Conservation (phyloP, 2,329 filamentous ascomycete species). For the Alternaria sp. region DNA sequence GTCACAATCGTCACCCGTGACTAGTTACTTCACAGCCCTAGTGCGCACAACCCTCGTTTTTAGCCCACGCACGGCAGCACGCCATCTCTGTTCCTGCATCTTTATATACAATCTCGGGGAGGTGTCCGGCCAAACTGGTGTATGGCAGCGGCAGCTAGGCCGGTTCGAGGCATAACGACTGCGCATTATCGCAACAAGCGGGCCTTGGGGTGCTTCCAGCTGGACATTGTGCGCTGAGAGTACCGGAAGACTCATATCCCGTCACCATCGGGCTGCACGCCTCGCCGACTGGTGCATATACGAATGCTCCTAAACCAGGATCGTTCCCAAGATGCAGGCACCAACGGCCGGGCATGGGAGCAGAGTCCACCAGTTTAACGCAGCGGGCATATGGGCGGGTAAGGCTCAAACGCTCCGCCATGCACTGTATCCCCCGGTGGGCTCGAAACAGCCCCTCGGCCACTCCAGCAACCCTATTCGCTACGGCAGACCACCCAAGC, state of each 20-base stretch:
- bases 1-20: background rate
- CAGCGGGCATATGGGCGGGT: constrained; percentile 23
- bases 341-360: constrained; percentile 23
- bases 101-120: constrained; percentile 27
- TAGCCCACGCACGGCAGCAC: constrained; percentile 13
- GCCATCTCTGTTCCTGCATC: constrained; percentile 24
- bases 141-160: constrained; percentile 38
- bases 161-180: constrained; percentile 25
- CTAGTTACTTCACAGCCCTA: constrained; percentile 4
- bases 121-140: constrained; percentile 24
- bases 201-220: constrained; percentile 23
- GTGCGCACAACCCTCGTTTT: constrained; percentile 6
- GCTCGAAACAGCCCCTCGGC: constrained; percentile 10
- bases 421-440: constrained; percentile 35
- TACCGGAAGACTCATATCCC: constrained; percentile 12
- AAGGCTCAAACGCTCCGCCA: constrained; percentile 33
- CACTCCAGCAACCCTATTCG: constrained; percentile 20
- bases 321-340: constrained; percentile 24
- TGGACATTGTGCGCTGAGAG: constrained; percentile 26
- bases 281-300: constrained; percentile 25
- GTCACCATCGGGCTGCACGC: constrained; percentile 17
- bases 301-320: constrained; percentile 14
- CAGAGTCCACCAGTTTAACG: constrained; percentile 1
- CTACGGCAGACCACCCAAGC: constrained; percentile 20
- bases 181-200: constrained; percentile 27